Base-by-base conservation (phyloP, 2,329 filamentous ascomycete species). In the Pseudogymnoascus sp. region DNA sequence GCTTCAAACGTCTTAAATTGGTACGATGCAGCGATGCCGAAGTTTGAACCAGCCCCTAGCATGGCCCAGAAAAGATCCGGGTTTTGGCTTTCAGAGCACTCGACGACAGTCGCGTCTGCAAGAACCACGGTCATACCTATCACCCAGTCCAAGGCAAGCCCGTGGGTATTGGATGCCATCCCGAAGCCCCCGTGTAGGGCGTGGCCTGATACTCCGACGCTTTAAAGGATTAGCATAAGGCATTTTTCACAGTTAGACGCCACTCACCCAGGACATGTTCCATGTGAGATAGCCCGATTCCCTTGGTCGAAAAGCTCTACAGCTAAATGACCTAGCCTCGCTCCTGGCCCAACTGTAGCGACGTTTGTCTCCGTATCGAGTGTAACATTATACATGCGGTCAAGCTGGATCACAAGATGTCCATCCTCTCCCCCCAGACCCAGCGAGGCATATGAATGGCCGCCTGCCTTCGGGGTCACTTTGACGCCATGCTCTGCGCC, bases 361-460 rank as follows among this genome's bases (percentile, higher is more conserved):
- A 71, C 65, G 19, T 61, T 59, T 24, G 66, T 66, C 38, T 61
- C 64, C 66, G 42, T 47, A 7, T 63, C 68, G 67, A 72, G 74
- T 19, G 60, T 61, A 31, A 79, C 71, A 4, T 66, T 65, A 19
- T 76, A 70, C 71, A 79, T 76, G 3, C 72, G 70, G 38, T 78
- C 74, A 35, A 80, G 65, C 50, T 77, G 73, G 29, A 80, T 69
- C 13, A 79, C 72, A 7, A 80, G 68, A 10, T 74, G 74, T 0
- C 77, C 62, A 64, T 78, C 72, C 24, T 73, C 71, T 4, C 77
- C 77, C 1, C 77, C 77, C 8, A 74, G 73, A 63, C 79, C 79
- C 62, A 77, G 79, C 31, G 79, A 81, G 0, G 72, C 81, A 68
- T 81, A 83, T 40, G 78, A 80, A 68, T 83, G 81, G 0, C 81